Conservation (phyloP, 2,329 filamentous ascomycete species). For the Neofusicoccum sp. region DNA sequence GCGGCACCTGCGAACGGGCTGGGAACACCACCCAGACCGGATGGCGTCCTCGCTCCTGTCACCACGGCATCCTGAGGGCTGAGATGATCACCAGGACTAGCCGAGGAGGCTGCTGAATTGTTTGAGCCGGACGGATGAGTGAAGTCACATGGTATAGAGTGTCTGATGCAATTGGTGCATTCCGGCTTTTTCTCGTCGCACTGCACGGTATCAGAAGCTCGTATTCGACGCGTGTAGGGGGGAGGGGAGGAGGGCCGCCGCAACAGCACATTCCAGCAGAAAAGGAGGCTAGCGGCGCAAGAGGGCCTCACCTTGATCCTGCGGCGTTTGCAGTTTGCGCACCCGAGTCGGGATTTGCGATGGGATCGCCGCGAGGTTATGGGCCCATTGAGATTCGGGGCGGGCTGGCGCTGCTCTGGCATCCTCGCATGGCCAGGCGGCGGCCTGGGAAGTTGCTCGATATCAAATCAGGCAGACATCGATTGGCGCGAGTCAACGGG, state of each 20-base stretch:
- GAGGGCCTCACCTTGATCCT: conserved; percentile 11
- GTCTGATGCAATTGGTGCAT: conserved; percentile 32
- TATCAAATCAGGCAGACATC: neutral
- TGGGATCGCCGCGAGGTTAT: conserved; percentile 16
- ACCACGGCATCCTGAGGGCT: neutral
- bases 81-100: neutral
- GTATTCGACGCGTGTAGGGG: neutral
- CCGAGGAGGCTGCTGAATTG: neutral
- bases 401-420: neutral
- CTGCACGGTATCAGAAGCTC: conserved; percentile 8
- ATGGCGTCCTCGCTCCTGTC: neutral
- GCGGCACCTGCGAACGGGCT: neutral
- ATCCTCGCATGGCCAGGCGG: conserved; percentile 2
- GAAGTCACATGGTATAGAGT: conserved; percentile 30
- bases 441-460: neutral
- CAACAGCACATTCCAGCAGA: neutral
- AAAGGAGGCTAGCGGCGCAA: no score
- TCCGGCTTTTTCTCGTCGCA: conserved; percentile 33
- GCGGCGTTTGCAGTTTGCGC: conserved; percentile 13
- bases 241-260: no score
- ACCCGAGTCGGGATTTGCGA: conserved; percentile 16
- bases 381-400: neutral
- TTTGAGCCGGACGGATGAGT: conserved; percentile 20
- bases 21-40: neutral
- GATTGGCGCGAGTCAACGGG: neutral